These are phyloP conservation scores for Penicillium malachiteum DNA, from an alignment of 495 filamentous ascomycete species.

Conservation along the genomic window DNA sequence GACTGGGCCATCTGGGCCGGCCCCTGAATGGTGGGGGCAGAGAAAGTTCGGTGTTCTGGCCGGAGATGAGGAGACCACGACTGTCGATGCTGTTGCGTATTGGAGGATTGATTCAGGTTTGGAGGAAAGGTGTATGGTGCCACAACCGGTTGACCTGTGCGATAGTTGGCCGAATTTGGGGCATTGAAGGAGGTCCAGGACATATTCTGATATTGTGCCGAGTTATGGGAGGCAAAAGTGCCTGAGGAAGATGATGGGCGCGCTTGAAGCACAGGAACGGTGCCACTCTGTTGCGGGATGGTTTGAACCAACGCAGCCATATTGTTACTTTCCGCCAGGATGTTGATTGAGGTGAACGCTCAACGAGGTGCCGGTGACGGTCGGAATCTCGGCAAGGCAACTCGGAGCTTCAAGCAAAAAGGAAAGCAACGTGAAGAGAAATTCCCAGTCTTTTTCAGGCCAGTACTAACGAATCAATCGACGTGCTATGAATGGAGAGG, in stretches of 20 bases:
- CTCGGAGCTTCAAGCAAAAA: slow-evolving; percentile 7
- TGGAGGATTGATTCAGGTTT: slow-evolving; percentile 55
- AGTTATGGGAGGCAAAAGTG: slow-evolving; percentile 41
- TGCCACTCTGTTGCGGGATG: slow-evolving; percentile 77
- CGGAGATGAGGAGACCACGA: slow-evolving; percentile 60
- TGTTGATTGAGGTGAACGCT: slow-evolving; percentile 6
- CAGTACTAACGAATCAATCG: no score
- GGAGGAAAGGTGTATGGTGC: slow-evolving; percentile 90
- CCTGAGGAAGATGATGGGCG: slow-evolving; percentile 72
- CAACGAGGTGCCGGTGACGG: slow-evolving; percentile 22
- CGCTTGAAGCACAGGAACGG: slow-evolving; percentile 78
- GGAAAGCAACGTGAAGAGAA: no score
- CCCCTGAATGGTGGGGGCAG: slow-evolving; percentile 56
- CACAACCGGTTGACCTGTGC: slow-evolving; percentile 62
- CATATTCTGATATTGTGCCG: slow-evolving; percentile 54
- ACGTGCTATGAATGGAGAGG: no score
- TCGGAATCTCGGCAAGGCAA: slow-evolving; percentile 23
- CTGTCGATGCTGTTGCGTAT: slow-evolving; percentile 54
- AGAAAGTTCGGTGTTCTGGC: slow-evolving; percentile 65
- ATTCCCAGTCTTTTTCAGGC: no score
- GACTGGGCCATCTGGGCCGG: slow-evolving; percentile 44
- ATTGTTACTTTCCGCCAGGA: slow-evolving; percentile 37
- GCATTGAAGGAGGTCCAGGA: slow-evolving; percentile 66
- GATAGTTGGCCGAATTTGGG: slow-evolving; percentile 61
- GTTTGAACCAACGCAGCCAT: slow-evolving; percentile 94